Conservation (phyloP, 768 basidiomycete genomes). For the Phlegmacium glaucopus region DNA sequence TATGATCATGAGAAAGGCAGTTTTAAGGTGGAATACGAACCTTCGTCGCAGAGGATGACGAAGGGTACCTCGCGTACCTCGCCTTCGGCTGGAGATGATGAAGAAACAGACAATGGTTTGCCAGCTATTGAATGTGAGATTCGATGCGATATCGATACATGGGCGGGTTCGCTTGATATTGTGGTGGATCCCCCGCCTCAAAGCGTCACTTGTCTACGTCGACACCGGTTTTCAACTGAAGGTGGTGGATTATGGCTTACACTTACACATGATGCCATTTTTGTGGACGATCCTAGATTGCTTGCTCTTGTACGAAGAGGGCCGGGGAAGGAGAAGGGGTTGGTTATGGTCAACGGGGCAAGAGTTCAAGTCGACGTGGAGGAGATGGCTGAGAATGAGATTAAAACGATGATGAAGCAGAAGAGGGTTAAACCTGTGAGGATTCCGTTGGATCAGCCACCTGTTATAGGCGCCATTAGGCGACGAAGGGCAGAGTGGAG, state of each 20-base stretch:
- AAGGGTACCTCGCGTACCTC: slow-evolving; percentile 13
- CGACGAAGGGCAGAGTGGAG: slow-evolving; percentile 73
- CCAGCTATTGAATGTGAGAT: slow-evolving; percentile 84
- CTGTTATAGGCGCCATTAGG: slow-evolving; percentile 69
- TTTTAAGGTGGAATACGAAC: slow-evolving; percentile 84
- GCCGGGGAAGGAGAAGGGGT: slow-evolving; percentile 73
- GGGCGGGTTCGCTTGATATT: slow-evolving; percentile 80
- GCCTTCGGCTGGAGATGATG: slow-evolving; percentile 14
- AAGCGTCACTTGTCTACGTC: slow-evolving; percentile 73
- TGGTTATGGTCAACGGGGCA: slow-evolving; percentile 87
- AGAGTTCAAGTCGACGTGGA: slow-evolving; percentile 84
- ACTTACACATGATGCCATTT: slow-evolving; percentile 80
- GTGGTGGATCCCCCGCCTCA: slow-evolving; percentile 93
- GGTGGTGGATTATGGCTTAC: slow-evolving; percentile 96
- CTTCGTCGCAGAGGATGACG: slow-evolving; percentile 47
- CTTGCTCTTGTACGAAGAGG: slow-evolving; percentile 73
- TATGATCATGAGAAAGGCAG: slow-evolving; percentile 86
- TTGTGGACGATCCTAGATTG: slow-evolving; percentile 73
- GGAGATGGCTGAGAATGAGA: slow-evolving; percentile 82
- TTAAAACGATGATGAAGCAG: slow-evolving; percentile 76
- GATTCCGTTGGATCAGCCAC: slow-evolving; percentile 92
- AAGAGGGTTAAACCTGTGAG: slow-evolving; percentile 85
- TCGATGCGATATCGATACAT: slow-evolving; percentile 88
- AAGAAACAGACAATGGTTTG: slow-evolving; percentile 27
- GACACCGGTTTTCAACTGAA: slow-evolving; percentile 80